Conservation (phyloP, 805 yeast genomes). For the Ogataea zsoltii region DNA sequence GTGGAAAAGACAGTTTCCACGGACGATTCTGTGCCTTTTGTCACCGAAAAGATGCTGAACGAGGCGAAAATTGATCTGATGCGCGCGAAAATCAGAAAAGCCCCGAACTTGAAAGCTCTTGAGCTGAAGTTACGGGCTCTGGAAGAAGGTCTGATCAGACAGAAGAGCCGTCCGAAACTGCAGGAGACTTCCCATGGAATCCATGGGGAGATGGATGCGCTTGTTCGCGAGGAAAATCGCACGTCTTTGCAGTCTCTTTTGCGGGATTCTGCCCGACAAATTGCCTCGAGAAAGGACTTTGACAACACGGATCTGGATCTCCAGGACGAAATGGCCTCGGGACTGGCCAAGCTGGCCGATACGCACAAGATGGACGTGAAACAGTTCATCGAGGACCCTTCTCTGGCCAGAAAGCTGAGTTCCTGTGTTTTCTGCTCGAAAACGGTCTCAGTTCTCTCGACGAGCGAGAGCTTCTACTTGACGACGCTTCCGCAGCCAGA, state of each 20-base stretch:
- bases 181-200: not conserved
- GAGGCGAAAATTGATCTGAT: slow-evolving; percentile 34
- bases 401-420: slow-evolving; percentile 33
- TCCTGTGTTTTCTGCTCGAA: slow-evolving; percentile 40
- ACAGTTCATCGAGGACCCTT: slow-evolving; percentile 24
- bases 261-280: slow-evolving; percentile 32
- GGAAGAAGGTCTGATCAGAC: slow-evolving; percentile 7
- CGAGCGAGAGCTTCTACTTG: slow-evolving; percentile 38
- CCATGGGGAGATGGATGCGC: not conserved
- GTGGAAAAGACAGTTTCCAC: not conserved
- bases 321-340: slow-evolving; percentile 42
- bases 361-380: slow-evolving; percentile 25
- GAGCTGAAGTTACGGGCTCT: slow-evolving; percentile 26
- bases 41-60: slow-evolving; percentile 23
- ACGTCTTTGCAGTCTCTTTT: slow-evolving; percentile 14
- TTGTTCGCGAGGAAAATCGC: slow-evolving; percentile 31
- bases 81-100: slow-evolving; percentile 35
- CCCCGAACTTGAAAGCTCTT: slow-evolving; percentile 24
- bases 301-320: slow-evolving; percentile 40
- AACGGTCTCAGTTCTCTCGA: slow-evolving; percentile 32
- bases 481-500: slow-evolving; percentile 44
- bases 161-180: not conserved
- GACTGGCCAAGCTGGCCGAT: slow-evolving; percentile 35
- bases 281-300: slow-evolving; percentile 39
- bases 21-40: not conserved